Base-by-base conservation (phyloP, 2,329 filamentous ascomycete genomes). In the Colletotrichum sp. region DNA sequence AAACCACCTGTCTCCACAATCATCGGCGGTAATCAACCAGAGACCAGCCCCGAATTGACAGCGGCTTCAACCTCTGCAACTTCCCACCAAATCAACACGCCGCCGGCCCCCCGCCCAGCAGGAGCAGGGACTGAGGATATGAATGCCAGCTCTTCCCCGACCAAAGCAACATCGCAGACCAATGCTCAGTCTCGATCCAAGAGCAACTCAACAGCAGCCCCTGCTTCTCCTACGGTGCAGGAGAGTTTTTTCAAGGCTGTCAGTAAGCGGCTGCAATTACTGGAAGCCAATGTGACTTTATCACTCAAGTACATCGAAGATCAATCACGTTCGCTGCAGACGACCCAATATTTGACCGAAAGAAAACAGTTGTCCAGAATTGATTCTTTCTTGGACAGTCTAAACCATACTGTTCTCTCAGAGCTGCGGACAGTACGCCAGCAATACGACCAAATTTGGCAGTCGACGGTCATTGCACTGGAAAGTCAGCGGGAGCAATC, bases 231-330 rank as follows among this genome's bases (percentile, higher is more conserved):
- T 3, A 96, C 96, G 0, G 97, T 97, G 1, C 97, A 99, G 83
- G 97, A 99, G 83, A 97, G 95, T 3, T 98, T 99, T 85, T 99
- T 98, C 90, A 98, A 98, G 83, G 95, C 96, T 6, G 94, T 98
- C 10, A 95, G 96, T 77, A 98, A 98, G 84, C 94, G 97, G 2
- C 89, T 99, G 6, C 95, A 96, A 78, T 93, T 96, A 79, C 92
- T 98, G 9, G 97, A 99, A 84, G 92, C 95, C 18, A 99, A 98
- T 83, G 95, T 96, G 13, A 98, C 96, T 0, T 89, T 98, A 13
- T 98, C 96, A 1, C 88, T 98, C 10, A 95, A 98, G 80, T 99
- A 99, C 81, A 98, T 99, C 75, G 96, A 98, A 85, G 96, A 98
- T 75, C 97, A 98, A 83, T 98, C 96, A 6, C 94, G 93, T 65